Evolutionary conservation across 345 rosid genomes (phyloP).

Genomic region (Hirschfeldia incana): DNA sequence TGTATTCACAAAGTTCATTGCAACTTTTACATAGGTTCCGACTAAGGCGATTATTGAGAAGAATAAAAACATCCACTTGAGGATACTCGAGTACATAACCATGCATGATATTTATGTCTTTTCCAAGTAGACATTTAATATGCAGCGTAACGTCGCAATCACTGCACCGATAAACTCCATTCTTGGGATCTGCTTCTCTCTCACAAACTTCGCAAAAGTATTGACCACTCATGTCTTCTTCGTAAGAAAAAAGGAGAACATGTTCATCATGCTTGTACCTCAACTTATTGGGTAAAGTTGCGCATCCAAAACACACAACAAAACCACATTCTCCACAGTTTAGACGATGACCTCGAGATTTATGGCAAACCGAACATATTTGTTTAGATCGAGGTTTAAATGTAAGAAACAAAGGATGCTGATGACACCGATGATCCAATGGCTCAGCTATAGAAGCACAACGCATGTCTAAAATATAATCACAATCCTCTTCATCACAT

Average conservation of each 20-base stretch:
- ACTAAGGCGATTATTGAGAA: not conserved
- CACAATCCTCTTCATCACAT: not conserved
- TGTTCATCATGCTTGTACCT: slow-evolving; percentile 12
- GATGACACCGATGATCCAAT: not conserved
- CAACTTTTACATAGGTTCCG: not conserved
- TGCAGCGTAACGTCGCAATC: not conserved
- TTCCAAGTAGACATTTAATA: slow-evolving; percentile 5
- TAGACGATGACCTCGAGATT: not conserved
- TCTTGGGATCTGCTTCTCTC: not conserved
- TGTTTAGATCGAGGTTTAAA: not conserved
- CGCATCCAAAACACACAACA: not conserved
- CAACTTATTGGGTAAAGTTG: not conserved
- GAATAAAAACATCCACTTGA: not conserved
- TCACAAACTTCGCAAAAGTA: slow-evolving; percentile 6
- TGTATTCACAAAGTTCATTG: not conserved
- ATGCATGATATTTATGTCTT: not conserved
- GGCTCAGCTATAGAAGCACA: slow-evolving; percentile 15
- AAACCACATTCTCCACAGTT: slow-evolving; percentile 14
- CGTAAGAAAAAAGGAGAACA: not conserved
- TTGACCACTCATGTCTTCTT: not conserved
- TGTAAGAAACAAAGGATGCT: slow-evolving; percentile 1
- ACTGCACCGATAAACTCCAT: not conserved
- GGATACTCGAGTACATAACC: not conserved
- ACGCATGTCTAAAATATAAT: not conserved
- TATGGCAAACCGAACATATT: not conserved